These are phyloP conservation scores for Sergeia podlipaevii DNA, from an alignment of 208 protist species.

Conservation along the genomic window DNA sequence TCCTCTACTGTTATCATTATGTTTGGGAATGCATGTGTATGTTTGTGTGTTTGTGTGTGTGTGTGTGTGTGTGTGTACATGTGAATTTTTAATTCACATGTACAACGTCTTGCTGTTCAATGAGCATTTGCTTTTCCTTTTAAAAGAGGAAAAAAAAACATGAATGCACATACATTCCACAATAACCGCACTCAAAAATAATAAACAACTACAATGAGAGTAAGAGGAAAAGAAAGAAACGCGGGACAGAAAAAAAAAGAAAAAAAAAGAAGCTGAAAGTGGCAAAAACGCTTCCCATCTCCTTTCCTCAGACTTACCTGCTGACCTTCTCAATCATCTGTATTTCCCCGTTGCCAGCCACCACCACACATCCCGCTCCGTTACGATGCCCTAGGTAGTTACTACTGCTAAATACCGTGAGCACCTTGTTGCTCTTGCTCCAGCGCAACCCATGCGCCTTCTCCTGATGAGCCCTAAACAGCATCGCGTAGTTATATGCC, in stretches of 20 bases:
- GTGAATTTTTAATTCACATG: too few relatives aligned
- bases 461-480: conserved; percentile 82
- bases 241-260: not conserved
- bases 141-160: too few relatives aligned
- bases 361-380: conserved; percentile 66
- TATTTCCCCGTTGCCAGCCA: conserved; percentile 49
- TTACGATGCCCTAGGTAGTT: conserved; percentile 81
- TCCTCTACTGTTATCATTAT: too few relatives aligned
- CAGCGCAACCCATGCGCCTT: conserved; percentile 67
- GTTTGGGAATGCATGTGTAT: too few relatives aligned
- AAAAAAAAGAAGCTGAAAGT: too few relatives aligned
- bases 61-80: too few relatives aligned
- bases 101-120: too few relatives aligned
- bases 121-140: too few relatives aligned
- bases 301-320: conserved; percentile 10
- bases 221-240: not conserved
- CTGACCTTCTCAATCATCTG: conserved; percentile 68
- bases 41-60: too few relatives aligned
- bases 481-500: conserved; percentile 54
- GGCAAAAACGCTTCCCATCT: not conserved
- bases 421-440: conserved; percentile 65
- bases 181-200: too few relatives aligned
- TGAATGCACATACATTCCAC: too few relatives aligned
- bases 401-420: conserved; percentile 82
- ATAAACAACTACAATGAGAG: too few relatives aligned